Evolutionary conservation across 768 basidiomycete species (phyloP).

Genomic region (Suillus brevipes): DNA sequence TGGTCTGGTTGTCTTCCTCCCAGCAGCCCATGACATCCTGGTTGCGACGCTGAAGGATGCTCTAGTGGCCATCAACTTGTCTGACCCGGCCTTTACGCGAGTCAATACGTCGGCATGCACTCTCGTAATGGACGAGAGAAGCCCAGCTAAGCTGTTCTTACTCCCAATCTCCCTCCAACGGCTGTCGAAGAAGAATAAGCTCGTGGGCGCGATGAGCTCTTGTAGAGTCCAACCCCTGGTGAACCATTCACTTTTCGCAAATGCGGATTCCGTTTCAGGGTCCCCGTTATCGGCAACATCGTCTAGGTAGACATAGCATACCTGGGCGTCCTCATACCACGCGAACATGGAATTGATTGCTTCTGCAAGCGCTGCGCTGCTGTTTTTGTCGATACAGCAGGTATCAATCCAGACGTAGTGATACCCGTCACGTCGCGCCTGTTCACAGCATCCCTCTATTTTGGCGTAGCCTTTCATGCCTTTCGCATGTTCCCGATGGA

Average conservation of each 20-base stretch:
- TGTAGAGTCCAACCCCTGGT: constrained; percentile 14
- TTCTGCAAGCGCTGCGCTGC: constrained; percentile 16
- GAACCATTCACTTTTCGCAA: constrained; percentile 16
- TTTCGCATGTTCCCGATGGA: background rate
- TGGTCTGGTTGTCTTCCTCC: constrained; percentile 22
- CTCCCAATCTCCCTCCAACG: constrained; percentile 16
- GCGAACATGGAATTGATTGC: constrained; percentile 17
- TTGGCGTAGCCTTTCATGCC: constrained; percentile 10
- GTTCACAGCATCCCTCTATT: constrained; percentile 4
- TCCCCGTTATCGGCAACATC: constrained; percentile 7
- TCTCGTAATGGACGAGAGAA: constrained; percentile 3
- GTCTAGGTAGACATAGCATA: constrained; percentile 18
- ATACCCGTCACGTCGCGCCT: constrained; percentile 10
- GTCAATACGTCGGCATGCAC: constrained; percentile 9
- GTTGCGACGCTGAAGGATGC: constrained; percentile 5
- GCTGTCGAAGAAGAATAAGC: constrained; percentile 14
- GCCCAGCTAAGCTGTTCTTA: constrained; percentile 7
- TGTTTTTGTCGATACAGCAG: constrained; percentile 18
- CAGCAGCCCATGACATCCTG: constrained; percentile 20
- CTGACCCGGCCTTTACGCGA: background rate
- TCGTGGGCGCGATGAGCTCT: constrained; percentile 16
- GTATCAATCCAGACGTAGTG: constrained; percentile 17
- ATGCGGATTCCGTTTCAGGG: background rate
- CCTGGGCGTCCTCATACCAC: constrained; percentile 18
- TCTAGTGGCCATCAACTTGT: background rate